phyloP scores from a whole-genome alignment of 208 protist species.

The Crithidia fasciculata region DNA sequence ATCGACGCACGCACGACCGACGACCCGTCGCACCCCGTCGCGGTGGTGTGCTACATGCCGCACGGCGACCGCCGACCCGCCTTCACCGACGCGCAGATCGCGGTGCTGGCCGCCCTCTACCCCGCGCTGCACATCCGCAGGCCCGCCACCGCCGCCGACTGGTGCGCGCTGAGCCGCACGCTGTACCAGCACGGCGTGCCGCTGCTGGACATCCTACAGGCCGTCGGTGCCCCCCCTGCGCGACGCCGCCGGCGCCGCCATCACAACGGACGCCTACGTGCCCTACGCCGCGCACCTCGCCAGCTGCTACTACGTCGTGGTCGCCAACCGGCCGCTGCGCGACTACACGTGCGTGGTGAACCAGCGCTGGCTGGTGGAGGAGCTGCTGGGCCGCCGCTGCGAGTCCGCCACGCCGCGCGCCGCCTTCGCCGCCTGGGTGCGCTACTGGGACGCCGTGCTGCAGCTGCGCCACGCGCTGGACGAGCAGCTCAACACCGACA shows the following conservation, averaged over 20 bases:
- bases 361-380: constrained; percentile 29
- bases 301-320: constrained; percentile 16
- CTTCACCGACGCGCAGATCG: constrained; percentile 25
- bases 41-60: constrained; percentile 33
- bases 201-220: constrained; percentile 19
- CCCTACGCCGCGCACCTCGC: constrained; percentile 28
- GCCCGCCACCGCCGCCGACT: constrained; percentile 10
- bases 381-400: constrained; percentile 13
- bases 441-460: constrained; percentile 29
- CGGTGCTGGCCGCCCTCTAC: constrained; percentile 22
- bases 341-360: constrained; percentile 25
- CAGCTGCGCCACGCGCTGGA: constrained; percentile 18
- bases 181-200: constrained; percentile 27
- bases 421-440: constrained; percentile 33
- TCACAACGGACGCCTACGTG: constrained; percentile 21
- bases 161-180: constrained; percentile 15
- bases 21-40: not conserved
- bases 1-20: constrained; percentile 8
- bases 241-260: constrained; percentile 8
- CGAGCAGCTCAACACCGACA: constrained; percentile 5
- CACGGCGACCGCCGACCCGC: constrained; percentile 6
- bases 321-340: constrained; percentile 27
- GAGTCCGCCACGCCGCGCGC: not conserved
- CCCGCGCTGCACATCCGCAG: constrained; percentile 15
- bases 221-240: constrained; percentile 18